Evolutionary conservation across 2,329 filamentous ascomycete genomes (phyloP), one percentile per base, ranked within the genome.

Genomic region (Talaromyces albobiverticillius): DNA sequence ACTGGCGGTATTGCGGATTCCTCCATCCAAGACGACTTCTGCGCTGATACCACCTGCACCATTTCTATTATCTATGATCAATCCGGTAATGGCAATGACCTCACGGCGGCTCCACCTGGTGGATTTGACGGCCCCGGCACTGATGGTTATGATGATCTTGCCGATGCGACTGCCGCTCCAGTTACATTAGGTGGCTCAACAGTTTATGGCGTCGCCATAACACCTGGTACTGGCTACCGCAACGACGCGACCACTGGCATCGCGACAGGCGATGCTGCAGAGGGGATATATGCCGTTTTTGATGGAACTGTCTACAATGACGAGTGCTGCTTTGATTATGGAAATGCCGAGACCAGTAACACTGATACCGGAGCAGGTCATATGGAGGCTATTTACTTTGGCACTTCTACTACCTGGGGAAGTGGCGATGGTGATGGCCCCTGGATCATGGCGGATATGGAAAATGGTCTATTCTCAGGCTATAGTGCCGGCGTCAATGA

Each of bases 371-470:
- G 84, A 2, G 78, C 80, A 51, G 84, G 82, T 14, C 83, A 86
- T 62, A 88, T 88, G 84, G 85, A 88, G 64, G 82, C 84, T 52
- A 82, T 87, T 55, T 87, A 87, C 75, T 87, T 77, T 61, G 84
- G 85, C 1, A 70, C 73, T 64, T 78, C 63, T 65, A 82, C 73
- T 0, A 55, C 56, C 59, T 85, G 82, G 80, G 84, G 84, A 16
- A 68, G 66, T 7, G 84, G 85, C 8, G 53, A 79, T 3, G 84
- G 83, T 42, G 76, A 60, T 41, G 84, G 85, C 0, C 85, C 85
- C 0, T 87, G 84, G 85, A 65, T 87, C 60, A 86, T 87, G 83
- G 84, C 83, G 0, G 85, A 88, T 67, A 76, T 88, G 0, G 85
- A 88, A 64, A 86, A 87, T 57, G 82, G 82, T 3, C 70, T 88